Evolutionary conservation across 495 filamentous ascomycete species (phyloP), one percentile per base, ranked within the genome.

Genomic region (Viridothelium virens): DNA sequence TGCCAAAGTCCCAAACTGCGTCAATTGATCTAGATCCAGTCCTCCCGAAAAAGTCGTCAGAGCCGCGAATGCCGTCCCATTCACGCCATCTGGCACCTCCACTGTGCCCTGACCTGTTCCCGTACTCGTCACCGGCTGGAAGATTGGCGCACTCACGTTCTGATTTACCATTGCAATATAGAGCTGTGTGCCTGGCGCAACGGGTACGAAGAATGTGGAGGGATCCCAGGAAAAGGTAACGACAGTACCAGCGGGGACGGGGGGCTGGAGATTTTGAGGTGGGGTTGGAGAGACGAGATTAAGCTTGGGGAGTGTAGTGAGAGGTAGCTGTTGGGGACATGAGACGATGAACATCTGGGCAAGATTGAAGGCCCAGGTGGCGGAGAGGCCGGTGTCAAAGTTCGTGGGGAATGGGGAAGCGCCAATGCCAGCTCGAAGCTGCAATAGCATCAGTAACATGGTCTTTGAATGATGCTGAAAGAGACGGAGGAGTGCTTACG

Each of bases 161-260:
- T 68, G 66, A 38, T 75, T 75, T 34, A 75, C 66, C 61, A 75
- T 14, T 9, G 64, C 73, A 38, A 75, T 74, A 59, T 75, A 75
- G 1, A 75, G 59, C 2, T 66, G 72, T 59, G 67, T 53, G 56
- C 38, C 65, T 0, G 72, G 64, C 37, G 66, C 70, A 6, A 72
- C 68, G n/a, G 69, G 10, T 36, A 72, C 70, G 59, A 70, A 73
- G 62, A 74, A 74, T 10, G 44, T 72, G 5, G 63, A 65, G 2
- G 73, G 73, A 33, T 74, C 73, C 61, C 67, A 74, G 56, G 16
- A 56, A 48, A 74, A 74, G 10, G 61, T 66, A 38, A 74, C 46
- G 16, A 61, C 31, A 4, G 72, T 72, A 10, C 73, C 73, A 10
- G 72, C 70, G 4, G 72, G 37, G 7, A 65, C 65, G 1, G 69